Base-by-base conservation (phyloP, 192 early-diverging fungal species). In the Coemansia sp. region DNA sequence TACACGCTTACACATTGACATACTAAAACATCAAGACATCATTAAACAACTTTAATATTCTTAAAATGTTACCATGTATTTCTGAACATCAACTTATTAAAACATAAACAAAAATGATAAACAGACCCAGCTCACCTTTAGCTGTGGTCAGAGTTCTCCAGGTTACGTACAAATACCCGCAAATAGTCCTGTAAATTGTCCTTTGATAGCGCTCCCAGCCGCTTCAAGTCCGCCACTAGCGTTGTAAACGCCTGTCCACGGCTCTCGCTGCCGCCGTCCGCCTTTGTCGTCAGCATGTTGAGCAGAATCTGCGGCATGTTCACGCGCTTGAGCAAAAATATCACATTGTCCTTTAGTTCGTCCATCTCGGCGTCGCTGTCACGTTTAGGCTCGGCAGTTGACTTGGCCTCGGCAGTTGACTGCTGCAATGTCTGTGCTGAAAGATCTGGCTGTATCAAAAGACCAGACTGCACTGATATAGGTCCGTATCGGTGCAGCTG, bases 121-220 rank as follows among this genome's bases (percentile, higher is more conserved):
- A 32, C 32, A 32, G 32, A 32, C 32, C 32, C 32, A 32, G 32
- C 32, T 32, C 24, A 21, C 14, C 10, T 14, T 47, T 51, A 35
- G 35, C 19, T 56, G 32, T 35, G 48, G 38, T 65, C 63, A 39
- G 52, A 27, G n/a, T 41, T 43, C 21, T 73, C 60, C 19, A 79
- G 55, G 35, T 47, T 67, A 32, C 58, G 63, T n/a, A 73, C 71
- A 52, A 79, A 62, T 15, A 63, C 56, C 25, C 55, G 65, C 37
- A 79, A 39, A 48, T 70, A 70, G 51, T 79, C 76, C 2, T 51
- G 37, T 43, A 79, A 43, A 39, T 79, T 79, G 67, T 66, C 60
- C 56, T 57, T 73, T 15, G 76, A 67, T 27, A 79, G 47, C 15
- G 35, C 39, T 24, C 76, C 76, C 21, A 79, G 43, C 41, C 48